Conservation (phyloP, 345 rosid genomes). For the Reutealis trisperma region DNA sequence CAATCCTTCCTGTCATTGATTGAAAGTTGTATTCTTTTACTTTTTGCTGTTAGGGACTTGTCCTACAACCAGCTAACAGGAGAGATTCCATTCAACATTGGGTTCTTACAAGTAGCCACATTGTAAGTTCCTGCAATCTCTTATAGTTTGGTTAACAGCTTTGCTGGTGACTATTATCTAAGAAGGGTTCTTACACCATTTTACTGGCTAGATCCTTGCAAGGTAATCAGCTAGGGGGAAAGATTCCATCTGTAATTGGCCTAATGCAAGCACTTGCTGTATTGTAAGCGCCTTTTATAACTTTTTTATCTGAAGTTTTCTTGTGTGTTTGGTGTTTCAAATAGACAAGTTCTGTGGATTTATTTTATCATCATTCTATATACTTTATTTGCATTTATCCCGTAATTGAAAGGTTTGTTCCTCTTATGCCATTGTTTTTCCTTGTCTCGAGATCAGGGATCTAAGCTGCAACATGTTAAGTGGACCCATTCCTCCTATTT, state of each 20-base stretch:
- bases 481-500: conserved; percentile 86
- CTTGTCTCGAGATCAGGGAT: conserved; percentile 51
- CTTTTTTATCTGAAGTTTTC: not conserved
- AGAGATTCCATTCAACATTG: conserved; percentile 93
- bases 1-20: not conserved
- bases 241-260: conserved; percentile 94
- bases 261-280: conserved; percentile 99
- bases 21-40: conserved; percentile 3
- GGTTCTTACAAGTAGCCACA: conserved; percentile 98
- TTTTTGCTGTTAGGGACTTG: conserved; percentile 65
- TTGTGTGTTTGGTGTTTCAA: not conserved
- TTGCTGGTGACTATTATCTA: conserved; percentile 1
- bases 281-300: conserved; percentile 55
- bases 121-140: conserved; percentile 49
- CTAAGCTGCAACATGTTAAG: conserved; percentile 81
- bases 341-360: not conserved
- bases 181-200: conserved; percentile 7
- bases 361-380: not conserved
- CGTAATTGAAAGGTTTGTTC: not conserved
- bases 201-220: conserved; percentile 74
- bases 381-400: not conserved
- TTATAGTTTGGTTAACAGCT: not conserved
- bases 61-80: conserved; percentile 89
- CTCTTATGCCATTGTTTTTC: conserved; percentile 7
- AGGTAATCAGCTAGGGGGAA: conserved; percentile 78